Base-by-base conservation (phyloP, 2,329 filamentous ascomycete genomes). In the Fusarium tupiense region DNA sequence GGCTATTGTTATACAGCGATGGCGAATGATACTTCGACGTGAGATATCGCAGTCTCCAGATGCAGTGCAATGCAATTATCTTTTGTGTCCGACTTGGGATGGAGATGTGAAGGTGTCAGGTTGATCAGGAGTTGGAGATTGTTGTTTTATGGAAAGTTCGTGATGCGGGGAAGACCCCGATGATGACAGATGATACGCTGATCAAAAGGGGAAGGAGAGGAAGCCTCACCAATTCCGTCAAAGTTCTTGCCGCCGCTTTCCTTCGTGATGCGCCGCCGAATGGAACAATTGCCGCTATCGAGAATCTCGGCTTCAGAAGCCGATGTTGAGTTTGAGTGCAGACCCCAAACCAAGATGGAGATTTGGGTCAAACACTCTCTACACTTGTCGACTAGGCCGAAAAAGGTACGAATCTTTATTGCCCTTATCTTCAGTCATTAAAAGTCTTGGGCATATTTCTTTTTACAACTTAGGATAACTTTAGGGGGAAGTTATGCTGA, bases 221-320 rank as follows among this genome's bases (percentile, higher is more conserved):
- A 54, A 54, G 33, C 3, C 19, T 26, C 50, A 17, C 9, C 13
- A 22, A 29, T 38, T 17, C 50, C 31, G 4, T 26, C 17, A 20
- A 19, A 19, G 6, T 11, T 8, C 5, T 24, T 8, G 16, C 49
- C n/a, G 12, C 4, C 12, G 5, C 31, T 24, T 24, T 20, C 49
- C 49, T 52, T 35, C 12, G n/a, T 24, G 31, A 52, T 52, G n/a
- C 49, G n/a, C 17, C 31, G 31, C 49, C n/a, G 4, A 53, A 37
- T 37, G 35, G 35, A 37, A 26, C 6, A 35, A 20, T 53, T 35
- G 6, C 12, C 49, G n/a, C 49, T 2, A 11, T 52, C 31, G 7
- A 20, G n/a, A 20, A 6, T 31, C 29, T 64, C 67, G 67, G 67
- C 38, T 68, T 63, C 10, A 20, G 20, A 58, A 62, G 33, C 67